phyloP scores from a whole-genome alignment of 768 basidiomycete genomes.

The Sporobolomyces pararoseus region DNA sequence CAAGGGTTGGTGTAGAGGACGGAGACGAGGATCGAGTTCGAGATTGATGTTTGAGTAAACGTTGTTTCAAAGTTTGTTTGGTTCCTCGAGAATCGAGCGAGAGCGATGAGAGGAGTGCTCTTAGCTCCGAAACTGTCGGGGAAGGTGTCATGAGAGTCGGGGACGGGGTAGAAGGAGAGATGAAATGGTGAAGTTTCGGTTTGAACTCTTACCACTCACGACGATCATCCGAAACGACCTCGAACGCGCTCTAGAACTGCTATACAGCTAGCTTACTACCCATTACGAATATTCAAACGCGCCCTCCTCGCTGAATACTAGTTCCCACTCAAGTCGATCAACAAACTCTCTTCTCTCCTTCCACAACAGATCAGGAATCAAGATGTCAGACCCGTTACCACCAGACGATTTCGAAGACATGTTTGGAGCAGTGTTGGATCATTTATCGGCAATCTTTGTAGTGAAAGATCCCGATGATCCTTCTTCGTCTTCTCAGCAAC shows the following conservation, averaged over 20 bases:
- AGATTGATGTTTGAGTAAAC: slow-evolving; percentile 32
- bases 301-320: too few species aligned
- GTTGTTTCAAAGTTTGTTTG: slow-evolving; percentile 50
- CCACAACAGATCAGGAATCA: too few species aligned
- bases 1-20: background rate
- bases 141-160: background rate
- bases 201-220: background rate
- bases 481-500: too few species aligned
- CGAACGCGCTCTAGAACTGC: too few species aligned
- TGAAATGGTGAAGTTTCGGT: background rate
- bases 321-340: background rate
- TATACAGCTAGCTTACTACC: background rate
- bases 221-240: background rate
- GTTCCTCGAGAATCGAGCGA: slow-evolving; percentile 50
- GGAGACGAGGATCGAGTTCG: slow-evolving; percentile 6
- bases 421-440: slow-evolving; percentile 25
- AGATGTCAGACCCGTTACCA: background rate
- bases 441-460: slow-evolving; percentile 16
- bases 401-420: slow-evolving; percentile 22
- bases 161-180: background rate
- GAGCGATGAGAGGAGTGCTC: slow-evolving; percentile 45
- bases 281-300: background rate
- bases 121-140: slow-evolving; percentile 46
- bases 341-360: background rate
- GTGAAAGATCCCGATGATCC: slow-evolving; percentile 11